Percentiles rank a stretch among this genome's conserved stretches.
Evolutionary conservation across 176 grass and related monocot genomes (phyloP).

Genomic region (Themeda triandra): DNA sequence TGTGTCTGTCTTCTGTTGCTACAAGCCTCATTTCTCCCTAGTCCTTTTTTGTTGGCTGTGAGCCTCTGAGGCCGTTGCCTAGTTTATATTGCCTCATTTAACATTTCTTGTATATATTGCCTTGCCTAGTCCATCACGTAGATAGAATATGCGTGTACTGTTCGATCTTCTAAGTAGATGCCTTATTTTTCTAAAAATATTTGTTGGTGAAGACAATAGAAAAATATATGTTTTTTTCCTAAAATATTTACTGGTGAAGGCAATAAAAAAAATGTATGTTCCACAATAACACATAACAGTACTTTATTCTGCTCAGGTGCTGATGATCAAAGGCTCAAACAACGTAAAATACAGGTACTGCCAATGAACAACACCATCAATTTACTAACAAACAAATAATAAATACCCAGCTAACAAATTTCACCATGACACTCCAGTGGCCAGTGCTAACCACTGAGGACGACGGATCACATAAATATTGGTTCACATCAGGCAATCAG

Average conservation of each 20-base stretch:
- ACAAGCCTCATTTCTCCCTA: no score
- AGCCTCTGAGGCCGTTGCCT: no score
- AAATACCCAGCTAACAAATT: not conserved
- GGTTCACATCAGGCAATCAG: not conserved
- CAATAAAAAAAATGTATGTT: not conserved
- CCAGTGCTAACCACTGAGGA: not conserved
- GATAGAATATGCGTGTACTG: no score
- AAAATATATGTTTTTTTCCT: no score
- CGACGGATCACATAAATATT: not conserved
- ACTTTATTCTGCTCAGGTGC: not conserved
- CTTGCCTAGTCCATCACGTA: no score
- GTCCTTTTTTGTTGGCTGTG: no score
- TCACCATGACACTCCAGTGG: not conserved
- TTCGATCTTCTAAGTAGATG: no score
- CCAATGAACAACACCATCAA: not conserved
- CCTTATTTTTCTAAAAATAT: no score
- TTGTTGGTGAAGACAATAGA: no score
- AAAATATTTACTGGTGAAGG: no score
- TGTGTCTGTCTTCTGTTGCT: not conserved
- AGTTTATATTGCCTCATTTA: no score
- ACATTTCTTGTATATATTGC: no score
- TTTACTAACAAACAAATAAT: not conserved
- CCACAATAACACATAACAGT: not conserved
- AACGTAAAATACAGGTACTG: not conserved
- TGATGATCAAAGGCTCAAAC: not conserved